Percentiles rank a stretch among this genome's conserved stretches.
Evolutionary conservation across 192 early-diverging fungal genomes (phyloP).

Genomic region (Coemansia sp.): DNA sequence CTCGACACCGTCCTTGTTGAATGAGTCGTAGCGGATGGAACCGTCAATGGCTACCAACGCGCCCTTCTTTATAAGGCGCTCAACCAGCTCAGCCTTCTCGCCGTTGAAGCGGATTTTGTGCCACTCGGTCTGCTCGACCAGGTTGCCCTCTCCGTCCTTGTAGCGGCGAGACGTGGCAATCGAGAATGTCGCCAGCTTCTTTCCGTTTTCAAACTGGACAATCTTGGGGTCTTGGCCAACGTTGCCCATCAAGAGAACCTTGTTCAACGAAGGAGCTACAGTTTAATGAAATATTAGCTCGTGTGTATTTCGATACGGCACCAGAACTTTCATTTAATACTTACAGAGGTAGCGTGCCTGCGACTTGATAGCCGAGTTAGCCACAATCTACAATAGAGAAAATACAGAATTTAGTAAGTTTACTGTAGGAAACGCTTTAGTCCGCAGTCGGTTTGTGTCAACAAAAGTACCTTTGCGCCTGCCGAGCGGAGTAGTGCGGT

Average conservation of each 20-base stretch:
- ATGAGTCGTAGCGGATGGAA: conserved; percentile 60
- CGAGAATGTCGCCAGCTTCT: conserved; percentile 57
- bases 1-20: conserved; percentile 62
- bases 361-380: conserved; percentile 8
- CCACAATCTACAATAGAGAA: conserved; percentile 13
- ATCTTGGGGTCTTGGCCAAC: conserved; percentile 62
- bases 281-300: neutral
- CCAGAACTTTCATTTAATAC: neutral
- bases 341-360: conserved; percentile 31
- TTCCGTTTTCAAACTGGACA: conserved; percentile 44
- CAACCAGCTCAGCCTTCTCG: conserved; percentile 24
- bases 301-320: neutral
- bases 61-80: conserved; percentile 58
- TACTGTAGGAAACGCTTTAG: neutral
- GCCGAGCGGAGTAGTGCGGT: conserved; percentile 16
- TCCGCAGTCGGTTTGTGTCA: neutral
- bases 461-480: conserved; percentile 24
- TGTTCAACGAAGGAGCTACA: conserved; percentile 53
- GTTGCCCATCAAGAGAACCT: conserved; percentile 64
- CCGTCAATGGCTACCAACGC: conserved; percentile 67
- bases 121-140: conserved; percentile 69
- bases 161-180: conserved; percentile 63
- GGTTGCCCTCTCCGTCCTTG: conserved; percentile 65
- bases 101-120: conserved; percentile 57
- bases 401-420: neutral